Percentiles rank a stretch among this genome's conserved stretches.
phyloP scores from a whole-genome alignment of 257 asterid genomes.

The Echium plantagineum region DNA sequence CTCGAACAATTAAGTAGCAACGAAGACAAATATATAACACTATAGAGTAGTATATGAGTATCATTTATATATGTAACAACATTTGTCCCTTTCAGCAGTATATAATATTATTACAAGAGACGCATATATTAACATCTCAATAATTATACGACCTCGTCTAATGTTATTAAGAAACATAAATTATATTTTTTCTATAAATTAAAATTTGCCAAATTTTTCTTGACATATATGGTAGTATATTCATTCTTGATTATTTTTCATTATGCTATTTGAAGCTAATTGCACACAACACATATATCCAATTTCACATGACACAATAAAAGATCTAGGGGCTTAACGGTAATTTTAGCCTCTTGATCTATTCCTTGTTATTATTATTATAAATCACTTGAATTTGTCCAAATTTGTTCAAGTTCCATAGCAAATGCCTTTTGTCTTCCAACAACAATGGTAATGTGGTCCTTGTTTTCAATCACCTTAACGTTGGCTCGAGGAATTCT shows the following conservation, averaged over 20 bases:
- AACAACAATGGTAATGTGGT: slow-evolving; percentile 86
- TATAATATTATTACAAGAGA: too few relatives aligned
- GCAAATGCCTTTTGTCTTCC: slow-evolving; percentile 81
- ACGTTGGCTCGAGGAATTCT: slow-evolving; percentile 58
- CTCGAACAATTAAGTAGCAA: too few relatives aligned
- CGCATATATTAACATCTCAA: too few relatives aligned
- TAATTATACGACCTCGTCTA: too few relatives aligned
- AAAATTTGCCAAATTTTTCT: background rate
- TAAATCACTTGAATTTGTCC: slow-evolving; percentile 53
- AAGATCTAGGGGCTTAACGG: background rate
- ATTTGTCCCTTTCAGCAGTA: too few relatives aligned
- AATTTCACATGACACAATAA: background rate
- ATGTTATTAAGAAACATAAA: too few relatives aligned
- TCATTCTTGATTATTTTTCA: background rate
- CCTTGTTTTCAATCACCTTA: slow-evolving; percentile 53
- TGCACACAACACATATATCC: background rate
- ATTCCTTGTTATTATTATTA: background rate
- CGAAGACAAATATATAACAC: too few relatives aligned
- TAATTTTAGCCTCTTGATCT: background rate
- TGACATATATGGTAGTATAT: background rate
- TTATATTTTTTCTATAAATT: too few relatives aligned
- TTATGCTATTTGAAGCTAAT: background rate
- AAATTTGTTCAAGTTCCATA: slow-evolving; percentile 70
- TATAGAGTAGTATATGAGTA: too few relatives aligned
- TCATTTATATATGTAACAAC: too few relatives aligned